Evolutionary conservation across 1,139 yeast genomes (phyloP).

Genomic region (Saccharomycopsis crataegensis): DNA sequence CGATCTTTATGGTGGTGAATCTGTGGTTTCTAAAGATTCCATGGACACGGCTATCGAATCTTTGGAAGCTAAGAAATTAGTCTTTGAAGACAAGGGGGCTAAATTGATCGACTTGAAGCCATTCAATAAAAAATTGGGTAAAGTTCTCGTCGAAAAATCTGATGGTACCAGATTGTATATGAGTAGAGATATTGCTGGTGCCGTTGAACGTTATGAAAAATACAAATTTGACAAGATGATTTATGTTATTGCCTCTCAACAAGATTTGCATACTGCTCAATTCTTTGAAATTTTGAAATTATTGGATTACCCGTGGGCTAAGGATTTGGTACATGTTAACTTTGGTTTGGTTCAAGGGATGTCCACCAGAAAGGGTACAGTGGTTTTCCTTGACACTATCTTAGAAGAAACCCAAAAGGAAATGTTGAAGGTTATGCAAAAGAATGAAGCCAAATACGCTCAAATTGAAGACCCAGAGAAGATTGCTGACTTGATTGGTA

Average conservation of each 20-base stretch:
- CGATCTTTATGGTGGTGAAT: slow-evolving; percentile 91
- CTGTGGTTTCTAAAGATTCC: slow-evolving; percentile 73
- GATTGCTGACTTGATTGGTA: slow-evolving; percentile 93
- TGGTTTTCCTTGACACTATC: slow-evolving; percentile 90
- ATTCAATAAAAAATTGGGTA: slow-evolving; percentile 88
- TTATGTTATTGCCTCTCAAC: slow-evolving; percentile 93
- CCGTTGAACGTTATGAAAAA: slow-evolving; percentile 77
- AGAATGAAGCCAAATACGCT: slow-evolving; percentile 83
- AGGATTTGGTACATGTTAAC: slow-evolving; percentile 71
- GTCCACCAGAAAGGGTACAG: slow-evolving; percentile 98
- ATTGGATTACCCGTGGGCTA: slow-evolving; percentile 88
- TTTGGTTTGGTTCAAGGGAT: slow-evolving; percentile 98
- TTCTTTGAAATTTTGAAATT: slow-evolving; percentile 91
- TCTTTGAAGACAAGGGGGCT: slow-evolving; percentile 90
- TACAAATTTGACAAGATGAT: slow-evolving; percentile 93
- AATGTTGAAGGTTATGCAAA: slow-evolving; percentile 97
- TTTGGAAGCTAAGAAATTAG: slow-evolving; percentile 61
- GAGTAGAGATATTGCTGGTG: slow-evolving; percentile 97
- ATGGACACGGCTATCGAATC: slow-evolving; percentile 61
- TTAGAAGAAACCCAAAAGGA: slow-evolving; percentile 89
- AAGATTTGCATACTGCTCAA: slow-evolving; percentile 90
- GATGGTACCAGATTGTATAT: slow-evolving; percentile 94
- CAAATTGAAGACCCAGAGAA: slow-evolving; percentile 93
- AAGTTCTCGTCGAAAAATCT: slow-evolving; percentile 85
- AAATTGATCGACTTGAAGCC: slow-evolving; percentile 76